Percentiles rank a stretch among this genome's conserved stretches.
phyloP scores from a whole-genome alignment of 345 rosid genomes.

The Brassica juncea region DNA sequence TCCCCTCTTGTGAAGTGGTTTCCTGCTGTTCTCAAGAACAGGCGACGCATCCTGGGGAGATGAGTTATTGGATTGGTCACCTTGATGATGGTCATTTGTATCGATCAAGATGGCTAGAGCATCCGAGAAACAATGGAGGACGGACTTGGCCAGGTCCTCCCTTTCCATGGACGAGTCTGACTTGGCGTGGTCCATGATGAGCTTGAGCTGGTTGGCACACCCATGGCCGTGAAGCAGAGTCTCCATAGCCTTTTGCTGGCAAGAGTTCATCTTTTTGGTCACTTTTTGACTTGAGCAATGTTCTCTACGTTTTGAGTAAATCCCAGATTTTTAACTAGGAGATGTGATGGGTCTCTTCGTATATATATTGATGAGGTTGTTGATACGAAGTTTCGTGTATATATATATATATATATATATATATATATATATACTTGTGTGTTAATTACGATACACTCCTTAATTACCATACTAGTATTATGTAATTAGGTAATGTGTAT shows the following conservation, averaged over 20 bases:
- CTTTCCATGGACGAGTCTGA: constrained; percentile 21
- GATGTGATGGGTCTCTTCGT: constrained; percentile 2
- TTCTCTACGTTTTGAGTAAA: neutral
- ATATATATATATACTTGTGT: neutral
- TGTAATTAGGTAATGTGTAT: constrained; percentile 3
- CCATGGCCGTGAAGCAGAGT: constrained; percentile 33
- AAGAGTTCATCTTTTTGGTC: constrained; percentile 27
- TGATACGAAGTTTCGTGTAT: constrained; percentile 29
- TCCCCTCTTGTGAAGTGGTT: constrained; percentile 37
- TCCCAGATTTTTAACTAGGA: neutral
- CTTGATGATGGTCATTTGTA: constrained; percentile 14
- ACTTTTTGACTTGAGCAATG: neutral
- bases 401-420: neutral
- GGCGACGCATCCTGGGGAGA: constrained; percentile 28
- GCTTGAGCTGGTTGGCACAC: constrained; percentile 35
- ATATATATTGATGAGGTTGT: neutral
- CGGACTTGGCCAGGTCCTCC: constrained; percentile 37
- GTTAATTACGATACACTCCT: constrained; percentile 16
- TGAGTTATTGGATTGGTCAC: constrained; percentile 29
- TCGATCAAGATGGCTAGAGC: constrained; percentile 37
- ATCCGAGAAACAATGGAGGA: constrained; percentile 40
- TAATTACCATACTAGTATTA: neutral
- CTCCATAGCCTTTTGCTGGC: constrained; percentile 36
- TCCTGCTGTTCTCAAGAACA: constrained; percentile 21
- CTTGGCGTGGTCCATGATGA: constrained; percentile 27